Evolutionary conservation across 2,329 filamentous ascomycete genomes (phyloP), one percentile per base, ranked within the genome.

Genomic region (Scedosporium apiospermum): DNA sequence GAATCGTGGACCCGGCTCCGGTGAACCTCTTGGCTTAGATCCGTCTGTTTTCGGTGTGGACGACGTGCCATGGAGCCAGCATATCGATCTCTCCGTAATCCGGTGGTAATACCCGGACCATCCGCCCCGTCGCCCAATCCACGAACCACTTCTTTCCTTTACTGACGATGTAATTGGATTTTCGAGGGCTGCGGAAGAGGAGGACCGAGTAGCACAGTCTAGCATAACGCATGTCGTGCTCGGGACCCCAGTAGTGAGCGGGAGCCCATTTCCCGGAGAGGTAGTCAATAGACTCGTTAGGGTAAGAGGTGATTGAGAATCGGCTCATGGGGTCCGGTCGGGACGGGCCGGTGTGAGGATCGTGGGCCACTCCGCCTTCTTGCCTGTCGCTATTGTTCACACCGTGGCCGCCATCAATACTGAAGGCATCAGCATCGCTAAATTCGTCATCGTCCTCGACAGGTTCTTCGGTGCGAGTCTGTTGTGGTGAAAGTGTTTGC

Each of bases 201-300:
- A 86, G 73, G 59, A 83, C 80, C n/a, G 80, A 79, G 70, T 84
- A 84, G 71, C 83, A 86, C 9, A 84, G 75, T 70, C 82, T 83
- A 60, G 83, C 83, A 64, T 86, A 86, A 30, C 84, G 73, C 71
- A 84, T 76, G 67, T 86, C 83, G 71, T 85, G 82, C 41, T 78
- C 78, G 55, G 73, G 73, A 5, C 80, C 80, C 82, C 82, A 85
- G 60, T 75, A 72, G 67, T 84, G 81, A 63, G 77, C 74, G 1
- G 83, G 83, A 58, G 76, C 73, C 83, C 83, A 86, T 69, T 86
- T 86, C 46, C 75, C 82, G 12, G 80, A 80, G 51, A 75, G 74
- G 6, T 76, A 75, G 64, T 81, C 77, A 62, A 81, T 71, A 23
- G 74, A 76, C 34, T 75, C 73, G 66, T 81, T 77, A 10, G 72